These are phyloP conservation scores for Camellia granthamiana DNA, from an alignment of 148 eudicot genomes.

Conservation along the genomic window DNA sequence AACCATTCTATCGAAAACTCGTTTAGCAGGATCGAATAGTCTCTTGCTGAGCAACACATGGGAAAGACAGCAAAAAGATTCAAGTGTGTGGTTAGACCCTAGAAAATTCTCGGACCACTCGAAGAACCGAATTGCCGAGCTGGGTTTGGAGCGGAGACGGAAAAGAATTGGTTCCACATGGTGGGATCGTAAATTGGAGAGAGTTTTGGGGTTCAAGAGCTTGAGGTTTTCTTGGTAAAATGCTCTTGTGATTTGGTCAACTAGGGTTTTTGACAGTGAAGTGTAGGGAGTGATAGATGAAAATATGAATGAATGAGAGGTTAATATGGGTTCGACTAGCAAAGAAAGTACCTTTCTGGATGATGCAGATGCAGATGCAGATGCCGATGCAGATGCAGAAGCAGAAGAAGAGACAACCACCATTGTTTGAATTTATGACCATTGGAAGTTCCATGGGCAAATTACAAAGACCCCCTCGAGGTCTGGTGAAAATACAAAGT, in stretches of 20 bases:
- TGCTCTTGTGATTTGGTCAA: constrained; percentile 34
- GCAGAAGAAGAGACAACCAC: no score
- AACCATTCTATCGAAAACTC: constrained; percentile 48
- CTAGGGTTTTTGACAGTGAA: constrained; percentile 17
- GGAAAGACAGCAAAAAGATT: constrained; percentile 28
- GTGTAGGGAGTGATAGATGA: constrained; percentile 21
- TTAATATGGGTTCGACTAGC: constrained; percentile 27
- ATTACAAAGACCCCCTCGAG: no score
- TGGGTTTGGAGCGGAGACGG: constrained; percentile 51
- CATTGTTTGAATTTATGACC: no score
- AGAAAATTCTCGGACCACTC: constrained; percentile 45
- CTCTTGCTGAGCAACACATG: constrained; percentile 42
- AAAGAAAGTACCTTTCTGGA: constrained; percentile 26
- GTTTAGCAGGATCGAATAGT: constrained; percentile 45
- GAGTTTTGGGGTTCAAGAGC: constrained; percentile 24
- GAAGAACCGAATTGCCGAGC: constrained; percentile 46
- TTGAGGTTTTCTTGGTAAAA: constrained; percentile 30
- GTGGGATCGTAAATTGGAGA: constrained; percentile 18
- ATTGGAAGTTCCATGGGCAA: no score
- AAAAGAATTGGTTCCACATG: constrained; percentile 39
- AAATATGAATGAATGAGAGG: constrained; percentile 9
- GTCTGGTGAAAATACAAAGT: no score
- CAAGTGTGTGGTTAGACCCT: constrained; percentile 33
- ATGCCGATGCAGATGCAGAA: no score
- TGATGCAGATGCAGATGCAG: constrained; percentile 7